Evolutionary conservation across 345 rosid species (phyloP), one percentile per base, ranked within the genome.

Genomic region (Boechera divaricarpa): DNA sequence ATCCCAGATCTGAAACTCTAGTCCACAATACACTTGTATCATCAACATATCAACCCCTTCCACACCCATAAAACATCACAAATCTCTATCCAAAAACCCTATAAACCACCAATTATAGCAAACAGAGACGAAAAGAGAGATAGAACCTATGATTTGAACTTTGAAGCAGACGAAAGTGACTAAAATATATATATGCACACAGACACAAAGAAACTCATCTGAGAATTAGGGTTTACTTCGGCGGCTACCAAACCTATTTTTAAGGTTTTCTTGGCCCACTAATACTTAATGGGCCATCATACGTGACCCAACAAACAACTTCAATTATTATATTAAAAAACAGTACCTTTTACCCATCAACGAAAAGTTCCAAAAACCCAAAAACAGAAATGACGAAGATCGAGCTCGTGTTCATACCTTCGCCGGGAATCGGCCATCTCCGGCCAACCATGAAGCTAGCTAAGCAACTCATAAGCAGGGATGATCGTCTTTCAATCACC

Each of bases 1-100:
- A 45, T 41, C 86, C 88, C 89, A 83, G 84, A 95, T 95, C 98
- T 59, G 99, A 92, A 94, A 95, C 99, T 92, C 97, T 92, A 92
- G 98, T 92, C 98, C 98, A 95, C 81, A 80, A 95, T 68, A 33
- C 18, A 8, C 21, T 82, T 80, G 82, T 77, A 66, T 91, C 99
- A 81, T 92, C 99, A 88, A 73, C 16, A 85, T 89, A 83, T 54
- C 83, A 1, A 31, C 29, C 41, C 80, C 67, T 77, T 42, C 1
- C 24, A 68, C 59, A 38, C 36, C 36, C 26, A 52, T 51, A 39
- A 39, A 1, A 21, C 24, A 21, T 21, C 21, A 41, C 16, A 12
- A 62, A 39, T 0, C 35, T 26, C n/a, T 21, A 12, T 3, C 6
- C 6, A 1, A 10, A 62, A 39, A 24, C 4, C 18, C 8, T 15